Conservation (phyloP, 1,284 basidiomycete genomes). For the Ustilago esculenta region DNA sequence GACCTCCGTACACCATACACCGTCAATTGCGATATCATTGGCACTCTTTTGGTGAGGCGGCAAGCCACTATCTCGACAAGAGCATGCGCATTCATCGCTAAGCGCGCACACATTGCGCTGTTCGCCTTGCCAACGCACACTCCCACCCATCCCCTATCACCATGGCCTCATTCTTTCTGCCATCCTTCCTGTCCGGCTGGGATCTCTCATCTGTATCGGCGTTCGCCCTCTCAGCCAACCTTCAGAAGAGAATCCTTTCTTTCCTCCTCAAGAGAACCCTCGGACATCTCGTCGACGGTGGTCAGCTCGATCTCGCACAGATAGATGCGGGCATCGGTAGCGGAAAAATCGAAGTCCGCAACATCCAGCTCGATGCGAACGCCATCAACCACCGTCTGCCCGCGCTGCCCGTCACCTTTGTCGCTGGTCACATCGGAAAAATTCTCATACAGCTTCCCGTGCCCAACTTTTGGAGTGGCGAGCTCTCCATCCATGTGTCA, state of each 20-base stretch:
- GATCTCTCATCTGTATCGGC: slow-evolving; percentile 42
- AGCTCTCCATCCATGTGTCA: slow-evolving; percentile 36
- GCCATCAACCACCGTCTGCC: slow-evolving; percentile 28
- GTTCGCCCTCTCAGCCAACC: slow-evolving; percentile 75
- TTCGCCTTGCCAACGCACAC: not conserved
- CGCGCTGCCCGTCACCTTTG: slow-evolving; percentile 75
- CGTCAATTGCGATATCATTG: not conserved
- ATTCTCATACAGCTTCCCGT: slow-evolving; percentile 53
- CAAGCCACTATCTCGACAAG: slow-evolving; percentile 4
- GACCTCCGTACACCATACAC: not conserved
- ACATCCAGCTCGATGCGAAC: slow-evolving; percentile 78
- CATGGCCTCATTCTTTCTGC: slow-evolving; percentile 47
- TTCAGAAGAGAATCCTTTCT: slow-evolving; percentile 88
- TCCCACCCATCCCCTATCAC: not conserved
- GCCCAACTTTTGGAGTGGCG: slow-evolving; percentile 55
- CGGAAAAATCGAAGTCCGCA: slow-evolving; percentile 84
- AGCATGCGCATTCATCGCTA: slow-evolving; percentile 17
- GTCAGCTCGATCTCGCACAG: slow-evolving; percentile 84
- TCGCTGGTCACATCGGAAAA: slow-evolving; percentile 73
- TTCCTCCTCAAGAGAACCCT: slow-evolving; percentile 84
- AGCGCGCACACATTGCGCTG: slow-evolving; percentile 18
- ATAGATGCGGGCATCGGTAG: slow-evolving; percentile 91
- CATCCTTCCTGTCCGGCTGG: slow-evolving; percentile 42
- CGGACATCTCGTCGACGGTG: slow-evolving; percentile 85
- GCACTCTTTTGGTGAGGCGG: slow-evolving; percentile 3